phyloP scores from a whole-genome alignment of 2,329 filamentous ascomycete species.

The Pyrenophora tritici-repentis region DNA sequence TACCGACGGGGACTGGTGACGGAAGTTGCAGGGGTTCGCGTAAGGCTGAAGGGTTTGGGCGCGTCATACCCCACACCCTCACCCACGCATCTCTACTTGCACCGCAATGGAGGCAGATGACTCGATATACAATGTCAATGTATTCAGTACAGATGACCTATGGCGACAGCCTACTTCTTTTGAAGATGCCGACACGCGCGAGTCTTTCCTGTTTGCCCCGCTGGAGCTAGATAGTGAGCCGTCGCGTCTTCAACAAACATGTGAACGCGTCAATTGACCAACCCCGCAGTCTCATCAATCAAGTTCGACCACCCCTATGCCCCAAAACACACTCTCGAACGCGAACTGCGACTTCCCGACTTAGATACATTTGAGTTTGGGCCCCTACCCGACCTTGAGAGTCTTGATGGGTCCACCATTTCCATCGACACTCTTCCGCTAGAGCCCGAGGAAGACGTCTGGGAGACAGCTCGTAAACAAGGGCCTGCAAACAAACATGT shows the following conservation, averaged over 20 bases:
- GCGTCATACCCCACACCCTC: conserved; percentile 38
- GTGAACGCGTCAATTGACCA: conserved; percentile 28
- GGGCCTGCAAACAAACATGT: conserved; percentile 37
- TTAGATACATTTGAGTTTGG: conserved; percentile 50
- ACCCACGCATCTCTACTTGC: conserved; percentile 1
- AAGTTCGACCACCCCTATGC: conserved; percentile 50
- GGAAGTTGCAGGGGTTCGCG: conserved; percentile 22
- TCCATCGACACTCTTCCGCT: conserved; percentile 32
- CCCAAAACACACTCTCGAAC: conserved; percentile 39
- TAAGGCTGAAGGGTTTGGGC: conserved; percentile 38
- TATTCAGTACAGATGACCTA: conserved; percentile 68
- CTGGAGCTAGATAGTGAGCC: conserved; percentile 45
- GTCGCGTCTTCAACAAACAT: conserved; percentile 27
- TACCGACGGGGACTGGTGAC: conserved; percentile 3
- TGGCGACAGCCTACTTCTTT: conserved; percentile 60
- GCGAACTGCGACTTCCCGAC: conserved; percentile 45
- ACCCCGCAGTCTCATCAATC: conserved; percentile 39
- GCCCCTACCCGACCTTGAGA: conserved; percentile 42
- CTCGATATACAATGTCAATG: conserved; percentile 59
- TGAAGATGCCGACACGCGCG: conserved; percentile 22
- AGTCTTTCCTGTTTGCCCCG: conserved; percentile 41
- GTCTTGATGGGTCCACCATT: conserved; percentile 38
- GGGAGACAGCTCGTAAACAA: conserved; percentile 45
- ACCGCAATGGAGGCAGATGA: conserved; percentile 47
- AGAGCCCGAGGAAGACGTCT: conserved; percentile 46